phyloP scores from a whole-genome alignment of 140 eudicot species.

The Erigeron philadelphicus region DNA sequence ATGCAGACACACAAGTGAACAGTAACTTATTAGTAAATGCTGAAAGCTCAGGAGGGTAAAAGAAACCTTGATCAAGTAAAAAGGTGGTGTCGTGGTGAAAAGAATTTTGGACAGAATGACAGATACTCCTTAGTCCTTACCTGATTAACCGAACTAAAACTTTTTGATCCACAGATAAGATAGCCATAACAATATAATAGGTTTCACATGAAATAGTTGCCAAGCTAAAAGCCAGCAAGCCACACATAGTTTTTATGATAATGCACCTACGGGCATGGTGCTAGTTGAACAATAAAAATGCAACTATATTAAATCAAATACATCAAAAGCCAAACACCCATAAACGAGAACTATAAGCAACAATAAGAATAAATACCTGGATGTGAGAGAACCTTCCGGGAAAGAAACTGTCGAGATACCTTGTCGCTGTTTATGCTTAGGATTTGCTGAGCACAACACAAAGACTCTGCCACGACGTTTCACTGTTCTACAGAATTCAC shows the following conservation, averaged over 20 bases:
- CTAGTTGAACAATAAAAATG: neutral
- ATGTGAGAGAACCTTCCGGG: conserved; percentile 44
- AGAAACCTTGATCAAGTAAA: no score
- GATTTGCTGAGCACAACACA: conserved; percentile 68
- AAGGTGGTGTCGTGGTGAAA: no score
- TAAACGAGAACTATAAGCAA: neutral
- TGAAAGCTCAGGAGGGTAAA: no score
- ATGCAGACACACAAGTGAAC: no score
- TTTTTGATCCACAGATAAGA: no score
- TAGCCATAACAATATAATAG: no score
- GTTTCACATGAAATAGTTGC: neutral
- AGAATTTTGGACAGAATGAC: no score
- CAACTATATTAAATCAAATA: neutral
- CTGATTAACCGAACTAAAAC: no score
- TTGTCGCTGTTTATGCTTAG: conserved; percentile 96
- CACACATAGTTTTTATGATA: neutral
- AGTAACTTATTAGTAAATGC: no score
- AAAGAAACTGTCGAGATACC: conserved; percentile 69
- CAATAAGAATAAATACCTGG: conserved; percentile 35
- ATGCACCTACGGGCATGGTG: neutral
- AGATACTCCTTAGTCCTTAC: no score
- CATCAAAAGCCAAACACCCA: neutral
- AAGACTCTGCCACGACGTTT: conserved; percentile 90
- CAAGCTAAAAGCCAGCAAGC: neutral
- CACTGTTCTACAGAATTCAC: conserved; percentile 79